These are phyloP conservation scores for Asclepias syriaca DNA, from an alignment of 257 asterid genomes.

Conservation along the genomic window DNA sequence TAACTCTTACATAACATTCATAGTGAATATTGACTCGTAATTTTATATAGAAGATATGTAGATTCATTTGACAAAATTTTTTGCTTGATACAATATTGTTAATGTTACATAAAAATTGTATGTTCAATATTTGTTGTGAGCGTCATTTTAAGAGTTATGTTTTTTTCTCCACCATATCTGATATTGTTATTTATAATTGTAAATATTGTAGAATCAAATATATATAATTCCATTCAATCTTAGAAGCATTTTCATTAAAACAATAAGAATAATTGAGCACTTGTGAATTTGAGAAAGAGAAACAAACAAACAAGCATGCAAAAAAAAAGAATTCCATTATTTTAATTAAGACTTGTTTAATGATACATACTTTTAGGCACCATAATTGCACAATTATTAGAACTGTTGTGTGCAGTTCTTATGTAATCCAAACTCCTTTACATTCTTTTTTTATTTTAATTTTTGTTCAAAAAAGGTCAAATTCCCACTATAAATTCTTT, in stretches of 20 bases:
- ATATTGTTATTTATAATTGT: too few species aligned
- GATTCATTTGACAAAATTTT: too few species aligned
- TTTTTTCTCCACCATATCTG: too few species aligned
- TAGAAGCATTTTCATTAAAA: background rate
- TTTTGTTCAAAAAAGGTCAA: conserved; percentile 31
- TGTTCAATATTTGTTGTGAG: too few species aligned
- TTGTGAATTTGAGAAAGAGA: background rate
- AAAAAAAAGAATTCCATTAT: background rate
- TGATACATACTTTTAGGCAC: conserved; percentile 46
- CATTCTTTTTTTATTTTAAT: conserved; percentile 23
- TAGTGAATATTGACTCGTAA: too few species aligned
- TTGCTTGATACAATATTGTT: too few species aligned
- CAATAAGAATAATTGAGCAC: conserved; percentile 6
- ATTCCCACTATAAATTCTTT: conserved; percentile 55
- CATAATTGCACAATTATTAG: conserved; percentile 84
- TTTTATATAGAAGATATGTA: too few species aligned
- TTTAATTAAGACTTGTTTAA: conserved; percentile 8
- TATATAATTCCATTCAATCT: too few species aligned
- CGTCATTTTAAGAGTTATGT: too few species aligned
- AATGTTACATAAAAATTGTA: too few species aligned
- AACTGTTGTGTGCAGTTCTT: conserved; percentile 34
- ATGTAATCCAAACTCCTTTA: conserved; percentile 25
- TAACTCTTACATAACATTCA: background rate
- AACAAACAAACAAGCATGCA: background rate
- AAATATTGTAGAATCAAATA: too few species aligned